phyloP scores from a whole-genome alignment of 352 stramenopile species.

The Phytophthora capsici region DNA sequence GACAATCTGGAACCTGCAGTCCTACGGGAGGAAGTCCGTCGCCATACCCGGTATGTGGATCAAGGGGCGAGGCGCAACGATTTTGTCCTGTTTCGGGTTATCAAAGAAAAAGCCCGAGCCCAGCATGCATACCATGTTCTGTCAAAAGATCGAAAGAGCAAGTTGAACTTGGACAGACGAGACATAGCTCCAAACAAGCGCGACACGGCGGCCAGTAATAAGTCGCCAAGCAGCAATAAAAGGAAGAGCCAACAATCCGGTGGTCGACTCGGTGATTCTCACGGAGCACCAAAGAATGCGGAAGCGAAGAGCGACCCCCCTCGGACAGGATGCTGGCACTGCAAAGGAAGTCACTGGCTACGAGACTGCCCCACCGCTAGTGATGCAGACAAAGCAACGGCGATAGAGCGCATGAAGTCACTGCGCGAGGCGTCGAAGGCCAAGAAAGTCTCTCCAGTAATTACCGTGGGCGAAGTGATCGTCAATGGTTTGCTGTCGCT shows the following conservation, averaged over 20 bases:
- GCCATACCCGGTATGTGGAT: conserved; percentile 11
- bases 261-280: too few relatives aligned
- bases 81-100: conserved; percentile 12
- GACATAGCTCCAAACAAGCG: not conserved
- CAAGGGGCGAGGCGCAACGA: conserved; percentile 14
- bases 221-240: too few relatives aligned
- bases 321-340: conserved; percentile 9
- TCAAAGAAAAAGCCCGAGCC: conserved; percentile 16
- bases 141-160: conserved; percentile 5
- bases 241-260: too few relatives aligned
- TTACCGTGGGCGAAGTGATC: too few relatives aligned
- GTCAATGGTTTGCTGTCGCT: conserved; percentile 6
- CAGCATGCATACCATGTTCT: conserved; percentile 16
- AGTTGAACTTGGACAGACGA: too few relatives aligned
- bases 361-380: conserved; percentile 6
- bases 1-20: conserved; percentile 16
- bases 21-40: conserved; percentile 6
- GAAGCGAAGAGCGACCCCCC: not conserved
- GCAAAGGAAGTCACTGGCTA: conserved; percentile 2
- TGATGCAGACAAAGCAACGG: conserved; percentile 6
- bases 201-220: too few relatives aligned
- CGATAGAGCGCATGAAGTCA: too few relatives aligned
- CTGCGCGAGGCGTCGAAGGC: too few relatives aligned
- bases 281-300: too few relatives aligned
- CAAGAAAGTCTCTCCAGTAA: too few relatives aligned